Conservation (phyloP, 257 asterid species). For the Scutellaria baicalensis region DNA sequence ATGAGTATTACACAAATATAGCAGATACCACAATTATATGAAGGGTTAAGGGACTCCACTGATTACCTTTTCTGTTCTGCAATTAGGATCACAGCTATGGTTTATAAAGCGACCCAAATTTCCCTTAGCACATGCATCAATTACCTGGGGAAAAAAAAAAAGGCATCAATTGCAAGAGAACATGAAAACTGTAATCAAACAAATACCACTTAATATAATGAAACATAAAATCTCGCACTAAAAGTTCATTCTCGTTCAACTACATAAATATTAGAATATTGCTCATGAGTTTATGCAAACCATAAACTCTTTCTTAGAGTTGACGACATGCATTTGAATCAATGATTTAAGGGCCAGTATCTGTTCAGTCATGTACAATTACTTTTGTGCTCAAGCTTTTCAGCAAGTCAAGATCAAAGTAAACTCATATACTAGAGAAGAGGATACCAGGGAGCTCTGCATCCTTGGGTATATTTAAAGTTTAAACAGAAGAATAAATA, state of each 20-base stretch:
- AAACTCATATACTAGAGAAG: not conserved
- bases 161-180: slow-evolving; percentile 5
- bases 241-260: slow-evolving; percentile 4
- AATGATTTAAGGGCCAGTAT: not conserved
- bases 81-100: slow-evolving; percentile 94
- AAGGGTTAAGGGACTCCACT: slow-evolving; percentile 12
- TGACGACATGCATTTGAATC: not conserved
- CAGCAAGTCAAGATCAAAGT: not conserved
- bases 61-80: slow-evolving; percentile 89
- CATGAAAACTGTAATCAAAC: slow-evolving; percentile 1
- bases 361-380: not conserved
- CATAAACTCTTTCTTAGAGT: slow-evolving; percentile 4
- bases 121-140: slow-evolving; percentile 93
- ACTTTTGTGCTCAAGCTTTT: not conserved
- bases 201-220: not conserved
- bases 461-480: not conserved
- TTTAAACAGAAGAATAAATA: not conserved
- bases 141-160: slow-evolving; percentile 60
- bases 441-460: slow-evolving; percentile 5
- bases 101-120: slow-evolving; percentile 88
- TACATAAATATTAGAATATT: not conserved
- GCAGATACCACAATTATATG: not conserved
- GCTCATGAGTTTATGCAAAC: not conserved
- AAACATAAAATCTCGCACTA: not conserved
- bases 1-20: too few species aligned